Evolutionary conservation across 2,329 filamentous ascomycete species (phyloP).

Genomic region (Ophiostoma montium): DNA sequence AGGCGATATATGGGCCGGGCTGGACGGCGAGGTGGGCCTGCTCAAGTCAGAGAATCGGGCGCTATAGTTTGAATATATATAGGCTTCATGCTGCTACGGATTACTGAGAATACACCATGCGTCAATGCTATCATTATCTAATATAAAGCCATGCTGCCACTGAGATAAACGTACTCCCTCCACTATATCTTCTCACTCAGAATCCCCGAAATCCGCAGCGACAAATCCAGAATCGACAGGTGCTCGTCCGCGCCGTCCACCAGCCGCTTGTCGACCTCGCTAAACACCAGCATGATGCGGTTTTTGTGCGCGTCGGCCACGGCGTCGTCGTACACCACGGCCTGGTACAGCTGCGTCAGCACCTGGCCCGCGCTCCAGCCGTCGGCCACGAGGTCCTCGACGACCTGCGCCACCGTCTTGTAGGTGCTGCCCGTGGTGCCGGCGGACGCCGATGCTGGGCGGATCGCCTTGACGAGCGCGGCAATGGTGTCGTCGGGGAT

Average conservation of each 20-base stretch:
- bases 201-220: conserved; percentile 66
- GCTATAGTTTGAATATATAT: no score
- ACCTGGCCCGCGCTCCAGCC: conserved; percentile 93
- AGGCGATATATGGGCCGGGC: conserved; percentile 32
- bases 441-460: conserved; percentile 32
- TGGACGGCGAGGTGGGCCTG: conserved; percentile 41
- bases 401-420: conserved; percentile 57
- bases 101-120: no score
- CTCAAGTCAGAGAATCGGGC: conserved; percentile 23
- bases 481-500: conserved; percentile 67
- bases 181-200: conserved; percentile 31
- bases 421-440: conserved; percentile 48
- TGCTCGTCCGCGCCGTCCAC: conserved; percentile 95
- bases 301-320: conserved; percentile 81
- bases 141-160: neutral
- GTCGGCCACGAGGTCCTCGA: conserved; percentile 86
- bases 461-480: conserved; percentile 57
- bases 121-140: no score
- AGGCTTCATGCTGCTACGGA: no score
- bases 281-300: conserved; percentile 77
- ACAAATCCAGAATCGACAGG: conserved; percentile 73
- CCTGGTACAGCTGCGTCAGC: conserved; percentile 66
- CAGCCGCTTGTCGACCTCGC: conserved; percentile 84
- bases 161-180: neutral
- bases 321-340: conserved; percentile 68